phyloP scores from a whole-genome alignment of 2,329 filamentous ascomycete species.

The Colletotrichum euphorbiae region DNA sequence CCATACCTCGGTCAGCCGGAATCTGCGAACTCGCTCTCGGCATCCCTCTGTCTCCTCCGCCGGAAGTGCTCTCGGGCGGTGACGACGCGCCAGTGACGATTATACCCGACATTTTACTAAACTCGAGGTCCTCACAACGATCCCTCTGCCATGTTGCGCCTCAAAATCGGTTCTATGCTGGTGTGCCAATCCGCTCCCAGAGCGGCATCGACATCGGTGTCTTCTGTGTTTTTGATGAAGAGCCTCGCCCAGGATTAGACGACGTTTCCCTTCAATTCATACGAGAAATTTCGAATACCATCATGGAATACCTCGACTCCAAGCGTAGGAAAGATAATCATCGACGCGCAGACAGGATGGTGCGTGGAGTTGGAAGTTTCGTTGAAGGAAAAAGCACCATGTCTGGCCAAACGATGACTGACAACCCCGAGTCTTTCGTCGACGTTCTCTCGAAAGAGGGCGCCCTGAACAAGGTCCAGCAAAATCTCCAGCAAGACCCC shows the following conservation, averaged over 20 bases:
- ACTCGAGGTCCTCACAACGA: slow-evolving; percentile 45
- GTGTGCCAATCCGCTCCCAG: slow-evolving; percentile 53
- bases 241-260: slow-evolving; percentile 44
- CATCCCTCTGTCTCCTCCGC: neutral
- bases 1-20: slow-evolving; percentile 45
- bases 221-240: slow-evolving; percentile 50
- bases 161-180: slow-evolving; percentile 53
- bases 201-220: slow-evolving; percentile 57
- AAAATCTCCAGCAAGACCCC: neutral
- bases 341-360: slow-evolving; percentile 51
- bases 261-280: slow-evolving; percentile 45
- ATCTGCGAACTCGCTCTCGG: slow-evolving; percentile 47
- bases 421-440: slow-evolving; percentile 16
- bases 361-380: slow-evolving; percentile 50
- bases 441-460: slow-evolving; percentile 35
- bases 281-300: slow-evolving; percentile 44
- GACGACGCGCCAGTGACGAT: slow-evolving; percentile 48
- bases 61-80: neutral
- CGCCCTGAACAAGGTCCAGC: slow-evolving; percentile 39
- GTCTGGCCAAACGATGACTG: slow-evolving; percentile 39
- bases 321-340: slow-evolving; percentile 45
- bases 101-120: slow-evolving; percentile 48
- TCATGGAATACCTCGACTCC: slow-evolving; percentile 52
- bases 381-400: slow-evolving; percentile 49
- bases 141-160: slow-evolving; percentile 20